Percentiles rank a stretch among this genome's conserved stretches.
Evolutionary conservation across 352 stramenopile species (phyloP).

Genomic region (Hyaloperonospora brassicae): DNA sequence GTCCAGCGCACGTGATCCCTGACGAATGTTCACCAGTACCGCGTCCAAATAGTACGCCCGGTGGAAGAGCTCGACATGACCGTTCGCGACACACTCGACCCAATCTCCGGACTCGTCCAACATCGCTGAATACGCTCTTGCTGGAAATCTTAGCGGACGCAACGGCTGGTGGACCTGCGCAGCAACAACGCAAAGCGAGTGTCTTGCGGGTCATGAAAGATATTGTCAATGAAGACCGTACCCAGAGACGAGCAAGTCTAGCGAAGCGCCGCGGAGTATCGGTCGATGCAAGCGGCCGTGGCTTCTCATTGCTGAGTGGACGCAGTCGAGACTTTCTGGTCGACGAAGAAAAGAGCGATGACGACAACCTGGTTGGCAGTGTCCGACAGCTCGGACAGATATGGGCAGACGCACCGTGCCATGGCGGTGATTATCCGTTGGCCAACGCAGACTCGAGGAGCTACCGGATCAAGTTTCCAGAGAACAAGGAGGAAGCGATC

Average conservation of each 20-base stretch:
- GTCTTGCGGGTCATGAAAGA: constrained; percentile 41
- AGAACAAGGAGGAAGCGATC: constrained; percentile 24
- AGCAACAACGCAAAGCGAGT: constrained; percentile 23
- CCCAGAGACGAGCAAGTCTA: constrained; percentile 19
- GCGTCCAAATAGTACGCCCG: constrained; percentile 14
- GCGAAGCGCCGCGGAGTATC: constrained; percentile 16
- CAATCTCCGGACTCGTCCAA: constrained; percentile 19
- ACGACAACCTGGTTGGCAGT: neutral
- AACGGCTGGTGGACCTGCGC: constrained; percentile 13
- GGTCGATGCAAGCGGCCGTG: constrained; percentile 1
- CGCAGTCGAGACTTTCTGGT: constrained; percentile 9
- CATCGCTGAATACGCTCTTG: constrained; percentile 28
- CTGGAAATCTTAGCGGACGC: constrained; percentile 28
- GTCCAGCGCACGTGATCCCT: constrained; percentile 22
- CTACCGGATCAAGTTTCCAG: constrained; percentile 36
- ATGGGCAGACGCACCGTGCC: constrained; percentile 13
- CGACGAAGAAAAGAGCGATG: neutral
- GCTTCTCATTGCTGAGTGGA: constrained; percentile 16
- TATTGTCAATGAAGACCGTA: constrained; percentile 33
- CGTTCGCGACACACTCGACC: constrained; percentile 8
- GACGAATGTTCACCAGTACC: constrained; percentile 11
- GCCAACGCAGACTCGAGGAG: constrained; percentile 38
- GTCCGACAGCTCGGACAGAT: constrained; percentile 1
- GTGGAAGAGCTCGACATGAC: constrained; percentile 14
- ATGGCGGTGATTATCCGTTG: constrained; percentile 33